These are phyloP conservation scores for Trichomonas tenax DNA, from an alignment of 208 protist species.

Conservation along the genomic window DNA sequence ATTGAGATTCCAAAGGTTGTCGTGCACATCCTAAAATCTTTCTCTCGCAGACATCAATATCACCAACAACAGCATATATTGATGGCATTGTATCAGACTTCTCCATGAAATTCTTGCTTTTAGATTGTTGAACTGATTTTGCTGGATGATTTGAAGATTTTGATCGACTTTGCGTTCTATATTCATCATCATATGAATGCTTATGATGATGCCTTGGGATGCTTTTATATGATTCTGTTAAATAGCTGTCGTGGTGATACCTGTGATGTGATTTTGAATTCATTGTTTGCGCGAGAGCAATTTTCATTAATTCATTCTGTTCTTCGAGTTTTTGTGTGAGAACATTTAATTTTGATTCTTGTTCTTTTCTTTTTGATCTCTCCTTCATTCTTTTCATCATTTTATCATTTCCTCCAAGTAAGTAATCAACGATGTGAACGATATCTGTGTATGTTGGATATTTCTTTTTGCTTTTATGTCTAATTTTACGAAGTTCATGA, in stretches of 20 bases:
- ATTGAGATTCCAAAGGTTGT: neutral
- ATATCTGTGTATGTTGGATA: neutral
- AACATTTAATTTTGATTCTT: neutral
- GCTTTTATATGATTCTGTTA: too few relatives aligned
- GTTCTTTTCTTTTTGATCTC: neutral
- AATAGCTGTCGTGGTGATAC: neutral
- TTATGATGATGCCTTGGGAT: too few relatives aligned
- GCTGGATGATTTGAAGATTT: too few relatives aligned
- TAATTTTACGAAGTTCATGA: neutral
- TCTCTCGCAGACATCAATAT: neutral
- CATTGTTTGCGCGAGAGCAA: neutral
- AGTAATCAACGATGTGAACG: neutral
- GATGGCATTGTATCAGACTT: neutral
- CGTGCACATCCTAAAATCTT: neutral
- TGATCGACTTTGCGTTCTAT: too few relatives aligned
- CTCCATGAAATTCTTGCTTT: too few relatives aligned
- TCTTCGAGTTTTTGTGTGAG: neutral
- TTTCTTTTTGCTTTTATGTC: neutral
- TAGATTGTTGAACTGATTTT: too few relatives aligned
- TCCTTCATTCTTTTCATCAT: neutral
- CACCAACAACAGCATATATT: neutral
- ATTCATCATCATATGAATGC: too few relatives aligned
- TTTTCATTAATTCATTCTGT: neutral
- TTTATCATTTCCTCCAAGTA: neutral
- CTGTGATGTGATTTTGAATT: neutral